Conservation (phyloP, 169 alveolate genomes). For the Cyclospora cayetanensis region DNA sequence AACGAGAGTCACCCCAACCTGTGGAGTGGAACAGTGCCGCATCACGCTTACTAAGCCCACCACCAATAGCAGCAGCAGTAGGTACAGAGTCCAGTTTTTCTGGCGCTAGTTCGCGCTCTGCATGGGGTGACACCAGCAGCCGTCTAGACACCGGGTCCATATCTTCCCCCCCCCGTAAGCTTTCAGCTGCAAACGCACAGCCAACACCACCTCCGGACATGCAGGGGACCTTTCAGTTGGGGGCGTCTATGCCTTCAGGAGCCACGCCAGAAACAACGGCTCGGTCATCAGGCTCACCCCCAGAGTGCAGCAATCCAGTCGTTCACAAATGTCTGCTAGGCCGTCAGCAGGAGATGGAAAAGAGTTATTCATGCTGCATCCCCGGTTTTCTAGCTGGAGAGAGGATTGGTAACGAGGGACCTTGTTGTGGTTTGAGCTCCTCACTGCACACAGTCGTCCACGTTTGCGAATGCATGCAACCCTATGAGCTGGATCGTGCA, state of each 20-base stretch:
- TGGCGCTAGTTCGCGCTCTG: no score
- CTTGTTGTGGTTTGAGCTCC: not conserved
- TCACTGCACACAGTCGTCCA: constrained; percentile 2
- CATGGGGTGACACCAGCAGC: no score
- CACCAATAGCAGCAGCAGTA: not conserved
- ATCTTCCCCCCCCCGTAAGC: no score
- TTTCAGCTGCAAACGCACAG: no score
- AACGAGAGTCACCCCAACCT: no score
- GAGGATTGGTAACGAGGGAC: not conserved
- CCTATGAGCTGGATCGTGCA: constrained; percentile 11
- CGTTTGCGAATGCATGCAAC: constrained; percentile 20
- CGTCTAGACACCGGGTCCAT: no score
- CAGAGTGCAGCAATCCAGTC: not conserved
- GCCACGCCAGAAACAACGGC: not conserved
- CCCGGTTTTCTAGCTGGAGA: not conserved
- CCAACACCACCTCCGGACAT: not conserved
- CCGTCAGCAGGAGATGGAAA: not conserved
- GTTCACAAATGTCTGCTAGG: not conserved
- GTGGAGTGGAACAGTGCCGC: no score
- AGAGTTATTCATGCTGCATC: not conserved
- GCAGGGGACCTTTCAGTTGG: not conserved
- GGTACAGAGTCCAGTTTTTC: not conserved
- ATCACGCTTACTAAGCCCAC: no score
- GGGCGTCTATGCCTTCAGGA: not conserved
- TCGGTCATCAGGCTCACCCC: not conserved